Evolutionary conservation across 257 asterid species (phyloP).

Genomic region (Solanum virginianum): DNA sequence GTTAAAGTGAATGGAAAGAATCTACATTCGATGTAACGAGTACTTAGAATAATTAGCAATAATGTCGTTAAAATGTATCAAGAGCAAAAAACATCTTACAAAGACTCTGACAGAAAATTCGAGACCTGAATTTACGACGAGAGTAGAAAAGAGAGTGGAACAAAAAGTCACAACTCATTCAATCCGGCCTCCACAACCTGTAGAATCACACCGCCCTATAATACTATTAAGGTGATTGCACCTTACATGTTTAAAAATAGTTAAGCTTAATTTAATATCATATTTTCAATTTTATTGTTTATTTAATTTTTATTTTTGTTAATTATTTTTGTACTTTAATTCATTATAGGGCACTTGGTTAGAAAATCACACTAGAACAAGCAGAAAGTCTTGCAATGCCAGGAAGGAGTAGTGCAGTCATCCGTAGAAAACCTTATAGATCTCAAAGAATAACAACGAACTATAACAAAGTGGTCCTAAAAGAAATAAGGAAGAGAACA

Average conservation of each 20-base stretch:
- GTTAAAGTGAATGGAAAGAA: not conserved
- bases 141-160: not conserved
- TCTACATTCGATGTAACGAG: not conserved
- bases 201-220: not conserved
- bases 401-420: not conserved
- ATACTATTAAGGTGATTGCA: not conserved
- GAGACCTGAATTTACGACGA: rapidly evolving
- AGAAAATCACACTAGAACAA: not conserved
- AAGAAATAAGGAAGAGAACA: not conserved
- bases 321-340: not conserved
- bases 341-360: not conserved
- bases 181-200: not conserved
- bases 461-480: not conserved
- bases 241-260: not conserved
- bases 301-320: not conserved
- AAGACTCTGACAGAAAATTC: not conserved
- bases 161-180: not conserved
- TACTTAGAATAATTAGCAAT: not conserved
- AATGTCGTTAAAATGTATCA: too few species aligned
- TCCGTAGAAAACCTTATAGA: not conserved
- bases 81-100: not conserved
- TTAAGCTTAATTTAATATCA: not conserved
- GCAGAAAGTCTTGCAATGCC: rapidly evolving
- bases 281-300: not conserved
- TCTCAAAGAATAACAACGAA: not conserved